These are phyloP conservation scores for Verticillium tricorpus DNA, from an alignment of 2,329 filamentous ascomycete genomes.

Conservation along the genomic window DNA sequence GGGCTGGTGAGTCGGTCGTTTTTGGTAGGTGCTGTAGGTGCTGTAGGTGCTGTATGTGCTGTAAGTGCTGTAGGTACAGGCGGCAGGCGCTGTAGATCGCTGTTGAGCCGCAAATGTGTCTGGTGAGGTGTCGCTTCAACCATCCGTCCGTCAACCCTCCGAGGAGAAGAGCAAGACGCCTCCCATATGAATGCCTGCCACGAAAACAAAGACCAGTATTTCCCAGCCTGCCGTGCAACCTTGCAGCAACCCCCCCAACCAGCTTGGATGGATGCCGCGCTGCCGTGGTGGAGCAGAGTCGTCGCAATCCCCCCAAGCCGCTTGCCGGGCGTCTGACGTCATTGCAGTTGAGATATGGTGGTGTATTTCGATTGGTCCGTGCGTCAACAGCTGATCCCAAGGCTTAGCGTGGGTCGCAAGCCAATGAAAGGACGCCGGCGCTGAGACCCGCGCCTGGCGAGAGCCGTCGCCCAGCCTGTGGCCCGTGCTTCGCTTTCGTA, in stretches of 20 bases:
- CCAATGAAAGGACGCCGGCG: no score
- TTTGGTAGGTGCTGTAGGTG: no score
- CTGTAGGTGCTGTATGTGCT: no score
- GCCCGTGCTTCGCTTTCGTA: neutral
- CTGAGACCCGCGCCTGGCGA: no score
- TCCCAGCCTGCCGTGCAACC: neutral
- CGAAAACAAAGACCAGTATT: neutral
- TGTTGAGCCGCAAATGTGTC: no score
- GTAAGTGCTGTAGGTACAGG: no score
- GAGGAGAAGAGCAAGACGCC: neutral
- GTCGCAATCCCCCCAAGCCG: neutral
- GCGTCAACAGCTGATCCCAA: no score
- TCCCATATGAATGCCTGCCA: neutral
- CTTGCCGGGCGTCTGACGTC: neutral
- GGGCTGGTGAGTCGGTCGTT: no score
- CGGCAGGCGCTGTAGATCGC: no score
- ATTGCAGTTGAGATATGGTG: neutral
- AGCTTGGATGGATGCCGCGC: neutral
- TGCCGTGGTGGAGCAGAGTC: neutral
- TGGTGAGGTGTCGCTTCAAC: neutral
- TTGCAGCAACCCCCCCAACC: neutral
- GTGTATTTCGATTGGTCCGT: no score
- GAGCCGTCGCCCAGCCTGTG: no score
- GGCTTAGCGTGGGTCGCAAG: no score
- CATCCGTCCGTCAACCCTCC: neutral